Base-by-base conservation (phyloP, 2,329 filamentous ascomycete species). In the Neonectria faginata region DNA sequence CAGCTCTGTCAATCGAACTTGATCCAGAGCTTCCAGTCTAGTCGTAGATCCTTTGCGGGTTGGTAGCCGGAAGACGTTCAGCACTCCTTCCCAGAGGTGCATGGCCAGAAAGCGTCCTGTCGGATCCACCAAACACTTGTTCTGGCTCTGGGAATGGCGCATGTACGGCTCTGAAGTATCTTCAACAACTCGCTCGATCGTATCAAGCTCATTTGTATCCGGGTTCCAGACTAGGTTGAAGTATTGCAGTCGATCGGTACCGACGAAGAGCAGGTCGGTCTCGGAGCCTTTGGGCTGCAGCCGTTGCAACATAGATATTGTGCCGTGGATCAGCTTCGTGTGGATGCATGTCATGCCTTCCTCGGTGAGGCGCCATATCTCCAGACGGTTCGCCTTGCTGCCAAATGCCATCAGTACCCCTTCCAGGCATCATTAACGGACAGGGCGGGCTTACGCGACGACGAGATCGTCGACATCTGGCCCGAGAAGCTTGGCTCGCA, bases 181-280 rank as follows among this genome's bases (percentile, higher is more conserved):
- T 44, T 83, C 79, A 44, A 87, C 85, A 1, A 80, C 73, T 73
- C 85, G 81, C 70, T 85, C 81, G 22, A 85, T 76, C 0, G 84
- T 87, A 9, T 86, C 82, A 2, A 91, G 78, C 62, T 82, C 77
- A 20, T 79, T 79, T 5, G 75, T 82, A 76, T 86, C 79, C 0
- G 85, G 74, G 72, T 97, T 89, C 94, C 96, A 99, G 16, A 86
- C 89, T 20, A 97, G 79, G 2, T 93, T 97, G 78, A 98, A 97
- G 81, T 97, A 98, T 73, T 94, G 90, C 71, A 92, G 92, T 60
- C 92, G 89, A 76, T 97, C 92, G 51, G 96, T 99, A 54, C 94
- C 95, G 62, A 99, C 87, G 76, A 99, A 97, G 65, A 99, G 87
- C 66, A 97, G 88, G 71, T 98, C 94, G 52, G 90, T 93, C 5